Evolutionary conservation across 2,329 filamentous ascomycete species (phyloP).

Genomic region (Penicillium sclerotigenum): DNA sequence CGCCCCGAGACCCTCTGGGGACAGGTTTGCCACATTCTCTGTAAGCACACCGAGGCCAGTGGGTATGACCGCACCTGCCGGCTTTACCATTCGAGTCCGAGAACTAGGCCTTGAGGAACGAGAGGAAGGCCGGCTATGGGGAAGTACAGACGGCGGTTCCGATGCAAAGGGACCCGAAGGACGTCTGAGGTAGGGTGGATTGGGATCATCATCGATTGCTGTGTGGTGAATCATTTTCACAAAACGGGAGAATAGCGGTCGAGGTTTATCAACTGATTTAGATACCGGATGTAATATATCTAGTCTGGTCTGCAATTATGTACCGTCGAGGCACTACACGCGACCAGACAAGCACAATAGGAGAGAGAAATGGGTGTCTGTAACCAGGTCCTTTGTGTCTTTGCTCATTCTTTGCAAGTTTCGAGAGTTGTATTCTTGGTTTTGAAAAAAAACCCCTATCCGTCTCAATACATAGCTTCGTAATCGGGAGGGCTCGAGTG

Average conservation of each 20-base stretch:
- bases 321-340: constrained; percentile 6
- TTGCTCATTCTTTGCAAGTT: constrained; percentile 16
- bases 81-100: constrained; percentile 18
- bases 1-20: constrained; percentile 14
- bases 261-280: background rate
- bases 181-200: constrained; percentile 20
- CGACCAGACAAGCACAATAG: background rate
- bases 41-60: constrained; percentile 19
- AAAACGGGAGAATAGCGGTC: background rate
- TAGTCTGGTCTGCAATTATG: background rate
- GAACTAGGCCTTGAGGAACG: constrained; percentile 21
- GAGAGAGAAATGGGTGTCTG: constrained; percentile 6
- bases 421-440: background rate
- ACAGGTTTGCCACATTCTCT: constrained; percentile 15
- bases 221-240: constrained; percentile 26
- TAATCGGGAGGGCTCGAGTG: background rate
- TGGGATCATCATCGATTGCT: constrained; percentile 22
- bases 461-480: constrained; percentile 14
- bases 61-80: constrained; percentile 14
- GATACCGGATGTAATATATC: background rate
- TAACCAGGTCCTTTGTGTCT: constrained; percentile 2
- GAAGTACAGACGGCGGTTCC: constrained; percentile 10
- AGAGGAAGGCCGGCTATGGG: constrained; percentile 19
- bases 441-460: background rate
- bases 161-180: constrained; percentile 17